These are phyloP conservation scores for Wallacemonas collosoma DNA, from an alignment of 208 protist species.

Conservation along the genomic window DNA sequence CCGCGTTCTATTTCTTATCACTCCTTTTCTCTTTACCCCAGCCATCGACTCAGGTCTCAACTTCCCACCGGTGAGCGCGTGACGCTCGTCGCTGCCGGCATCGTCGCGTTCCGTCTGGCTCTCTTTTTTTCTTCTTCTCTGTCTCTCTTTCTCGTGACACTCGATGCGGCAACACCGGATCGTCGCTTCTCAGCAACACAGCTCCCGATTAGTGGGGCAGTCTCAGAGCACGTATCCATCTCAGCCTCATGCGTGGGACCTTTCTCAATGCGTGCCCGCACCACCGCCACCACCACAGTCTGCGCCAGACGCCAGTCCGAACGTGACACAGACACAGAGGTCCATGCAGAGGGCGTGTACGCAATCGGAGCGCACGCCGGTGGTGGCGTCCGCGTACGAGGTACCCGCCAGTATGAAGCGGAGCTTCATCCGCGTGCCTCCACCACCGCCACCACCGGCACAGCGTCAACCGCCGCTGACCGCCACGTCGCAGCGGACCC, in stretches of 20 bases:
- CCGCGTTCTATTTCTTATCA: too few species aligned
- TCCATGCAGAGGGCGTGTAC: too few species aligned
- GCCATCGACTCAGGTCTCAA: too few species aligned
- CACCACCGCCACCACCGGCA: neutral
- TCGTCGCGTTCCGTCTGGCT: too few species aligned
- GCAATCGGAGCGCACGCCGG: too few species aligned
- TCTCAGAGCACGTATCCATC: neutral
- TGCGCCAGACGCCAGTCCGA: neutral
- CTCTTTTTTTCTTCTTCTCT: constrained; percentile 16
- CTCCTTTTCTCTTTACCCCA: too few species aligned
- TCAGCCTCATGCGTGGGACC: neutral
- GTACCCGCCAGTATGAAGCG: neutral
- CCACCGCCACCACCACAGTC: neutral
- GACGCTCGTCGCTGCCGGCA: too few species aligned
- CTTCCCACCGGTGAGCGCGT: too few species aligned
- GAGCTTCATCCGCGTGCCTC: neutral
- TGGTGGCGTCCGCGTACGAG: neutral
- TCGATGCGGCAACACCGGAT: constrained; percentile 14
- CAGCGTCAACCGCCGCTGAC: too few species aligned
- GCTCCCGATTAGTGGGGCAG: neutral
- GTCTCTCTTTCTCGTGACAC: constrained; percentile 2
- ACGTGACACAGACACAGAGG: too few species aligned
- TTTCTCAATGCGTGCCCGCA: neutral
- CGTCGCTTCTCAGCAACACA: constrained; percentile 8
- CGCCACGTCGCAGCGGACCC: too few species aligned